These are phyloP conservation scores for Fraxinus albicans DNA, from an alignment of 305 asterid genomes.

Conservation along the genomic window DNA sequence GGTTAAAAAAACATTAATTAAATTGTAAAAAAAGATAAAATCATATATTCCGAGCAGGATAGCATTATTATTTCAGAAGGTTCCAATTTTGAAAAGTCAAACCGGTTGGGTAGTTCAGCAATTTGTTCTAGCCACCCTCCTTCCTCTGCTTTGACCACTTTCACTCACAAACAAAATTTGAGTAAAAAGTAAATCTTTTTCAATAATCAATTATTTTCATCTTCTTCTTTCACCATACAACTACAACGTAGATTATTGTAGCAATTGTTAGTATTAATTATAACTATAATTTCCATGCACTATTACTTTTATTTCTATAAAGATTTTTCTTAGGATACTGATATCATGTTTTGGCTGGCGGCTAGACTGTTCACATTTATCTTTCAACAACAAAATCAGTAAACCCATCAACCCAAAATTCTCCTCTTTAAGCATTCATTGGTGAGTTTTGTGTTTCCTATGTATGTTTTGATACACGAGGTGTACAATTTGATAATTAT, in stretches of 20 bases:
- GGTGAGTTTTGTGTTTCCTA: conserved; percentile 1
- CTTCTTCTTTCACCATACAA: background rate
- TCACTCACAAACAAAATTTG: background rate
- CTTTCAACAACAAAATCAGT: background rate
- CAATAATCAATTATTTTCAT: background rate
- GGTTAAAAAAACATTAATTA: too few relatives aligned
- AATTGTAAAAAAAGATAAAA: background rate
- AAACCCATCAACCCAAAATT: background rate
- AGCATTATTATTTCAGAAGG: background rate
- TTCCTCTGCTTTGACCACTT: background rate
- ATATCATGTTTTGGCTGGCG: background rate
- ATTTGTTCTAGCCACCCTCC: background rate
- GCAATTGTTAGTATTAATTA: background rate
- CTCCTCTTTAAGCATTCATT: background rate
- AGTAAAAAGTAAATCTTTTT: background rate
- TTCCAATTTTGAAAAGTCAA: conserved; percentile 6
- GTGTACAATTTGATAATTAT: background rate
- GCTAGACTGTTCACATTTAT: background rate
- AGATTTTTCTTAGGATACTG: background rate
- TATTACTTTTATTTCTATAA: background rate
- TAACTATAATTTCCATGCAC: background rate
- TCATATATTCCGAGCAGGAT: background rate
- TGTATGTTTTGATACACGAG: background rate
- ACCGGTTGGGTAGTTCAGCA: background rate
- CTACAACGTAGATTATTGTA: background rate